Percentiles rank a stretch among this genome's conserved stretches.
Conservation (phyloP, 2,329 filamentous ascomycete genomes). For the Zasmidium cellare region DNA sequence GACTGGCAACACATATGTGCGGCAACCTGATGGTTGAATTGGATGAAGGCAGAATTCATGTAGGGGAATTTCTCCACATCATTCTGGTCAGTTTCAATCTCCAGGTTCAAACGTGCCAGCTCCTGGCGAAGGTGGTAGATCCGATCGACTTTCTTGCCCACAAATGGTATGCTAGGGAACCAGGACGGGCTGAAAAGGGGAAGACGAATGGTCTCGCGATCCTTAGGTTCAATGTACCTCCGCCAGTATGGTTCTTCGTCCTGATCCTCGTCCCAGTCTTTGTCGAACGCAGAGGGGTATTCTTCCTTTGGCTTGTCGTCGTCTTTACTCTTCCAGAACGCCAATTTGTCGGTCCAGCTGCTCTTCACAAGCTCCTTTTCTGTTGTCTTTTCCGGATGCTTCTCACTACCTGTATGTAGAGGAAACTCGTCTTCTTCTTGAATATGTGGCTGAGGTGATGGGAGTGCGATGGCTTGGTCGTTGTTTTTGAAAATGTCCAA, state of each 20-base stretch:
- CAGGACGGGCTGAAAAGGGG: slow-evolving; percentile 63
- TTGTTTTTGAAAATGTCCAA: slow-evolving; percentile 38
- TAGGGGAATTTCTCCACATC: slow-evolving; percentile 81
- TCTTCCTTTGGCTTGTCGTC: slow-evolving; percentile 29
- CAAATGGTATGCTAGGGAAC: slow-evolving; percentile 74
- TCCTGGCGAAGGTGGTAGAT: slow-evolving; percentile 90
- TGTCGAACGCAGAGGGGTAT: slow-evolving; percentile 66
- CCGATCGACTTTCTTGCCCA: slow-evolving; percentile 90
- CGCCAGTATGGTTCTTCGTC: slow-evolving; percentile 73
- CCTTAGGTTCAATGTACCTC: slow-evolving; percentile 75
- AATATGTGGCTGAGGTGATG: slow-evolving; percentile 45
- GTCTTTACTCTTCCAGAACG: slow-evolving; percentile 33
- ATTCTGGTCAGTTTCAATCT: slow-evolving; percentile 88
- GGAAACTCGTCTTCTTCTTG: slow-evolving; percentile 37
- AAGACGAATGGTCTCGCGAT: slow-evolving; percentile 82
- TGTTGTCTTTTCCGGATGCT: slow-evolving; percentile 1
- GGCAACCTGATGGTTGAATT: slow-evolving; percentile 96
- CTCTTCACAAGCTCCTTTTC: slow-evolving; percentile 18
- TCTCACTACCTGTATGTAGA: slow-evolving; percentile 16
- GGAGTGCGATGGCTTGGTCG: slow-evolving; percentile 36
- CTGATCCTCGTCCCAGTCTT: slow-evolving; percentile 61
- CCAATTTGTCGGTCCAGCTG: slow-evolving; percentile 31
- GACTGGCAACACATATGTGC: slow-evolving; percentile 98
- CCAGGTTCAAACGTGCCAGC: slow-evolving; percentile 80
- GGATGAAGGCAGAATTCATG: slow-evolving; percentile 96